Evolutionary conservation across 345 rosid species (phyloP).

Genomic region (Camelina laxa): DNA sequence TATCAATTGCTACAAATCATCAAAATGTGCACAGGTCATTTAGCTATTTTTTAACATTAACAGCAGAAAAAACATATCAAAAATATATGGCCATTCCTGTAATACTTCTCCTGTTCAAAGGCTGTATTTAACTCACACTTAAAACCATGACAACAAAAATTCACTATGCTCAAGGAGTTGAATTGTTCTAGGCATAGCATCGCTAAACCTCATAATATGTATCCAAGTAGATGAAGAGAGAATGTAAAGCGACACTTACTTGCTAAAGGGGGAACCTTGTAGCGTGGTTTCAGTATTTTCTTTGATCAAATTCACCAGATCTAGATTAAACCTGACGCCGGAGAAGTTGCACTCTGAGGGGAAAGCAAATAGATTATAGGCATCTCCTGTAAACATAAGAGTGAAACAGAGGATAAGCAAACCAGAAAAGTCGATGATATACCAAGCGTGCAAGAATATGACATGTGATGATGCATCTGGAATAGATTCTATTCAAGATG

Average conservation of each 20-base stretch:
- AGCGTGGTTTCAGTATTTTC: conserved; percentile 58
- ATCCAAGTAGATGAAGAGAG: conserved; percentile 10
- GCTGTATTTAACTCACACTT: conserved; percentile 6
- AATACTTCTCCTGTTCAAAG: neutral
- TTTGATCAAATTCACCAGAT: conserved; percentile 73
- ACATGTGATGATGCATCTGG: conserved; percentile 13
- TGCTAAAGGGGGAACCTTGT: conserved; percentile 57
- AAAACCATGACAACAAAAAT: neutral
- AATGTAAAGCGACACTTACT: conserved; percentile 46
- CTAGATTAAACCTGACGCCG: conserved; percentile 77
- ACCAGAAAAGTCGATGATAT: neutral
- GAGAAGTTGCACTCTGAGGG: conserved; percentile 99
- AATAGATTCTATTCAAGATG: conserved; percentile 24
- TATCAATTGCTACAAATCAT: conserved; percentile 9
- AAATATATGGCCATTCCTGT: neutral
- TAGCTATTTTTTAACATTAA: conserved; percentile 4
- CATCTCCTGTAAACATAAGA: conserved; percentile 61
- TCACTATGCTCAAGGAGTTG: conserved; percentile 1
- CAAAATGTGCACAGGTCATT: neutral
- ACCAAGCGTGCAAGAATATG: neutral
- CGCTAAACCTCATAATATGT: conserved; percentile 6
- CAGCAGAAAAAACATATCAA: neutral
- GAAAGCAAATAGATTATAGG: conserved; percentile 79
- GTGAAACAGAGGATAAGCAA: conserved; percentile 14
- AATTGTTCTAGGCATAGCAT: neutral